Evolutionary conservation across 1,284 basidiomycete species (phyloP), one percentile per base, ranked within the genome.

Genomic region (Apiotrichum brassicae): DNA sequence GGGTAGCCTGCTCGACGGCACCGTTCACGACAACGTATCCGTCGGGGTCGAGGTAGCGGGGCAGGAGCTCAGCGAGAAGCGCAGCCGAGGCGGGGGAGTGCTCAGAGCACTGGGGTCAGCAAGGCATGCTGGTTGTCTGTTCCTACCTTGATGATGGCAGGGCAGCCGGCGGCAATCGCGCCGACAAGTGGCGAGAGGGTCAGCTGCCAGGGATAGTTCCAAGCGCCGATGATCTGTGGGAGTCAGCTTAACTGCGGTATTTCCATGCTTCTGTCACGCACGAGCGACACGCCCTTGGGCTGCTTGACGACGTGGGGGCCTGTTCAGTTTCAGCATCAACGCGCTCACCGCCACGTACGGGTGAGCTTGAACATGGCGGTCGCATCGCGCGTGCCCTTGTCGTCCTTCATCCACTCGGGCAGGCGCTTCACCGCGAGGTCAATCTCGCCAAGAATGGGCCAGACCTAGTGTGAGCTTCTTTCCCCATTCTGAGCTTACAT

Each of bases 121-220:
- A 16, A 3, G 24, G 9, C 3, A 9, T n/a, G n/a, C n/a, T n/a
- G n/a, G n/a, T n/a, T n/a, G n/a, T n/a, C n/a, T n/a, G n/a, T 5
- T 56, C 64, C 46, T n/a, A 65, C 69, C 59, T 93, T 93, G 60
- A 91, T 49, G 2, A 85, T 75, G 4, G 79, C 81, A 0, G 84
- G 79, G 64, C 84, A 85, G 1, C 89, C 89, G 13, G 88, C 86
- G 0, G 88, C 84, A 33, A 92, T 81, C 3, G 89, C 89, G 23
- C 83, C 82, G 20, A 82, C 78, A 79, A 87, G 67, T 1, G 81
- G 79, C 39, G 71, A 70, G 24, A 83, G 62, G 6, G 74, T 72
- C 37, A 82, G 74, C 43, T 77, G 68, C 59, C 76, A 66, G 2
- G 81, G 81, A 64, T 76, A 82, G 63, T 83, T 83, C 80, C 70